A percentile compares a stretch with the other conserved stretches of the same genome.
phyloP scores from a whole-genome alignment of 2,329 filamentous ascomycete species.

The Diaporthe velutina region DNA sequence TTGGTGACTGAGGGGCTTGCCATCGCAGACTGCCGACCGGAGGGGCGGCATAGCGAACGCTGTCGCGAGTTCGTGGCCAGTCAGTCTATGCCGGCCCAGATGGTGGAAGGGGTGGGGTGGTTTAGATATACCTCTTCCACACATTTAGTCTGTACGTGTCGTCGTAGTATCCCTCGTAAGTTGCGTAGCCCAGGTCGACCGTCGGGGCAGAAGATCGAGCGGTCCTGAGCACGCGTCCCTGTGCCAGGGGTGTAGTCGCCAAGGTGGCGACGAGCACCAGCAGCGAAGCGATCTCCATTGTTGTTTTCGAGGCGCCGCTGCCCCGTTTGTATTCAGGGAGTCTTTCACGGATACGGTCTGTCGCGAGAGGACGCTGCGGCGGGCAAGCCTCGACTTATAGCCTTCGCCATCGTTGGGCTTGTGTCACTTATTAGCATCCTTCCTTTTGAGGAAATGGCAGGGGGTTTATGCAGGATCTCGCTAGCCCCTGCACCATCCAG shows the following conservation, averaged over 20 bases:
- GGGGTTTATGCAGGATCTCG: neutral
- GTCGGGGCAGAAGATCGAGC: neutral
- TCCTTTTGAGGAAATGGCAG: neutral
- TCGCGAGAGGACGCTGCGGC: neutral
- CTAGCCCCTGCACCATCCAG: neutral
- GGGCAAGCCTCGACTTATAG: neutral
- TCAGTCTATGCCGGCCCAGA: neutral
- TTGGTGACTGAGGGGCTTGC: constrained; percentile 46
- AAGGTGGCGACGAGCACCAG: constrained; percentile 9
- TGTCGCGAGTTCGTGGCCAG: constrained; percentile 28
- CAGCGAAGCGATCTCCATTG: neutral
- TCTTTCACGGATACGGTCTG: neutral
- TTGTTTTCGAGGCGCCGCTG: neutral
- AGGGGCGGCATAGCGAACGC: constrained; percentile 47
- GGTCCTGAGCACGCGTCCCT: neutral
- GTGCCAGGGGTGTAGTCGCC: neutral
- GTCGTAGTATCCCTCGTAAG: constrained; percentile 15
- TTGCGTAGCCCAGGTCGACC: constrained; percentile 16
- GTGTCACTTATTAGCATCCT: neutral
- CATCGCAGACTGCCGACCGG: constrained; percentile 45
- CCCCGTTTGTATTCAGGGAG: neutral
- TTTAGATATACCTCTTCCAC: neutral
- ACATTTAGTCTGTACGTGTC: constrained; percentile 13
- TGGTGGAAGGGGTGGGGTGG: neutral
- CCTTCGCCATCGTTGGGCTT: neutral